Evolutionary conservation across 805 yeast species (phyloP), one percentile per base, ranked within the genome.

Genomic region (Starmerella stigmatis): DNA sequence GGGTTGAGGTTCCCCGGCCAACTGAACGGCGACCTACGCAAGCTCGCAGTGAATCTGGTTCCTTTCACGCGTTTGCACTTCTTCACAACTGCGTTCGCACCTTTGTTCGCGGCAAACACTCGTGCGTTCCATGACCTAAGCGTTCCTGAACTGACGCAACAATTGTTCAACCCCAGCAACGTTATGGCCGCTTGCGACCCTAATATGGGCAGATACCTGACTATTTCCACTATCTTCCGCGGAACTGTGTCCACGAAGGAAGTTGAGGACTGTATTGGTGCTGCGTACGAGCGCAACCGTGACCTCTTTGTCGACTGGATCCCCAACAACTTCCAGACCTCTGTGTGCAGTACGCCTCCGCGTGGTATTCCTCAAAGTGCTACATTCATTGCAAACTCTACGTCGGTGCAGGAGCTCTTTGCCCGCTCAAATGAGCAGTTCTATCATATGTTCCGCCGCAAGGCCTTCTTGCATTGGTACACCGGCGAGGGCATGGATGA

Each of bases 171-270:
- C 65, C 77, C 94, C 43, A 77, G 78, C 61, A 86, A 88, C 63
- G 82, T 86, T 84, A 86, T 86, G 96, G 95, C 95, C 28, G 96
- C 94, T 38, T 77, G 94, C 26, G 92, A 88, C 64, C 95, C 95
- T 56, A 77, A 81, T 70, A 81, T 79, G 63, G 96, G 96, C 56
- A 76, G 94, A 63, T 86, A 86, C 68, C 72, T 86, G 64, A 86
- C 96, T 16, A 94, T 86, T 47, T 94, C 96, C 40, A 88, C 96
- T 13, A 83, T 86, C 70, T 86, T 86, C 72, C 76, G 96, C 64
- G 96, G 96, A 69, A 82, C 85, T 57, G 95, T 85, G 30, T 80
- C 94, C 15, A 83, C 81, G 46, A 85, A 85, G 69, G 96, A 86
- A 69, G 96, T 86, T 48, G 96, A 86, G 63, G 96, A 88, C 63